phyloP scores from a whole-genome alignment of 1,284 basidiomycete species.

The Heliocybe sulcata region DNA sequence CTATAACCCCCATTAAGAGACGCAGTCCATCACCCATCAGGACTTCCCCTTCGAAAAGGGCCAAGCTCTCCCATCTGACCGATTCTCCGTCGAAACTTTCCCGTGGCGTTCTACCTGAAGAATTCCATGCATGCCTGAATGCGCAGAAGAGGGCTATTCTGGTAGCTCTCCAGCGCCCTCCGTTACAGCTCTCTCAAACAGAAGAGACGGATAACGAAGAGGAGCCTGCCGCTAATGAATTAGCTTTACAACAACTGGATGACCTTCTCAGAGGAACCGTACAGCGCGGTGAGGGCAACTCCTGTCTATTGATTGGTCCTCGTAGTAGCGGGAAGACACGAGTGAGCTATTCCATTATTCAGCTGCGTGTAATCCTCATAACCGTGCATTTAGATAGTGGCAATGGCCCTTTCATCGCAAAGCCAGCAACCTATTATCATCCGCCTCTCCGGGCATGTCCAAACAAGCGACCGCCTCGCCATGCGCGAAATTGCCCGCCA shows the following conservation, averaged over 20 bases:
- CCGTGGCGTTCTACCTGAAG: slow-evolving; percentile 21
- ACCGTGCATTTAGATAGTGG: slow-evolving; percentile 39
- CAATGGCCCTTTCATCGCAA: slow-evolving; percentile 42
- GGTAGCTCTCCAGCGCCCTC: slow-evolving; percentile 32
- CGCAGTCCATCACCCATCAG: neutral
- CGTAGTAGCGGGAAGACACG: slow-evolving; percentile 79
- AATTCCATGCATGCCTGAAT: slow-evolving; percentile 34
- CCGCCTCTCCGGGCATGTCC: slow-evolving; percentile 79
- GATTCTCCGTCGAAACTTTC: slow-evolving; percentile 16
- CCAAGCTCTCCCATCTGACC: neutral
- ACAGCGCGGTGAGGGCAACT: slow-evolving; percentile 81
- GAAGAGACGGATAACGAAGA: slow-evolving; percentile 24
- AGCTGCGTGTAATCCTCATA: neutral
- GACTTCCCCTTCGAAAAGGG: neutral
- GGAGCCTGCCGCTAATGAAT: slow-evolving; percentile 35
- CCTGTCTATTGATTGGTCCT: slow-evolving; percentile 79
- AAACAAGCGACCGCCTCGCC: slow-evolving; percentile 82
- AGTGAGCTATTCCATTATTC: slow-evolving; percentile 35
- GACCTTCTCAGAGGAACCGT: slow-evolving; percentile 69
- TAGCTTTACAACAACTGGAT: slow-evolving; percentile 46
- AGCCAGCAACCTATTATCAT: slow-evolving; percentile 59
- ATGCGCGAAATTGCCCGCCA: slow-evolving; percentile 90
- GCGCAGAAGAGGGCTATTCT: slow-evolving; percentile 57
- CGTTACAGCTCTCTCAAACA: slow-evolving; percentile 6
- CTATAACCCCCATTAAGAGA: neutral